A percentile compares a stretch with the other conserved stretches of the same genome.
Conservation (phyloP, 805 yeast species). For the Starmera quercuum region DNA sequence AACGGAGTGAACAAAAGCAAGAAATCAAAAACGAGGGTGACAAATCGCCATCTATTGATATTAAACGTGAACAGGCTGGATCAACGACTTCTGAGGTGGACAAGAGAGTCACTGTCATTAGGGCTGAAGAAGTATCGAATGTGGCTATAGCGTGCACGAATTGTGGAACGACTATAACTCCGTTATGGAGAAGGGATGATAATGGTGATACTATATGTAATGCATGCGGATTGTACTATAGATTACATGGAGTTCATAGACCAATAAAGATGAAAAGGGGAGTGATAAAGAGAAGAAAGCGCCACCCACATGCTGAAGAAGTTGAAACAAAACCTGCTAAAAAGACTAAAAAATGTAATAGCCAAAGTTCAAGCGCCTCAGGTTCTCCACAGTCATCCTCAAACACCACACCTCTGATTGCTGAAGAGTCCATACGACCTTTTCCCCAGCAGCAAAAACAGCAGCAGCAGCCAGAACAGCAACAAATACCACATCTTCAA, state of each 20-base stretch:
- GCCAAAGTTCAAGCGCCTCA: neutral
- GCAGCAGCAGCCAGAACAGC: constrained; percentile 1
- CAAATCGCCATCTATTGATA: neutral
- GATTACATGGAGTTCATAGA: constrained; percentile 68
- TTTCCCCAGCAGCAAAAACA: neutral
- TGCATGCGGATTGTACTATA: constrained; percentile 77
- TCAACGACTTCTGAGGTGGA: neutral
- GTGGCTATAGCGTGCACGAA: constrained; percentile 73
- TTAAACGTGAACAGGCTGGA: neutral
- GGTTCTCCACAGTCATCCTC: neutral
- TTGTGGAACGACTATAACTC: constrained; percentile 81
- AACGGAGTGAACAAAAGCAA: no score
- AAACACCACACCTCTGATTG: no score
- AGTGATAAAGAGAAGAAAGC: constrained; percentile 67
- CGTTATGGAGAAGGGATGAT: constrained; percentile 80
- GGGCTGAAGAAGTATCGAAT: constrained; percentile 27
- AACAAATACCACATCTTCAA: neutral
- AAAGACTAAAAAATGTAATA: neutral
- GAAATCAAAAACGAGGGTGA: no score
- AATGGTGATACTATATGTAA: constrained; percentile 79
- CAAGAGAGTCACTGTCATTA: constrained; percentile 9
- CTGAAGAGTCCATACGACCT: no score
- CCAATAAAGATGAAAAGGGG: constrained; percentile 69
- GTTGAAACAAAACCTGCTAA: neutral
- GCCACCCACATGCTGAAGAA: constrained; percentile 21